A percentile compares a stretch with the other conserved stretches of the same genome.
Conservation (phyloP, 306 rosid genomes). For the Dryas drummondii region DNA sequence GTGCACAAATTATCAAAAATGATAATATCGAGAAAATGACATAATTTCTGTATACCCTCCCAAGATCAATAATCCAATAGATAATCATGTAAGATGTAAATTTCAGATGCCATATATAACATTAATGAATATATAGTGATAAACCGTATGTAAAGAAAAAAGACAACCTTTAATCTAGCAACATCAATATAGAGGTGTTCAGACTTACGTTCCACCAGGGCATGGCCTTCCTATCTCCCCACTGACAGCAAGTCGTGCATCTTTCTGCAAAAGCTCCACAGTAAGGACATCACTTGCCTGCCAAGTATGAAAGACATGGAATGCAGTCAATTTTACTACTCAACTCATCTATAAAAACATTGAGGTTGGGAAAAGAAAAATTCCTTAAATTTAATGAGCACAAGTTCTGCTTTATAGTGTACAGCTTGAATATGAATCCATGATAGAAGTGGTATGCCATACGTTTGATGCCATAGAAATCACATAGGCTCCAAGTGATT, state of each 20-base stretch:
- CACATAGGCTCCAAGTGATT: conserved; percentile 91
- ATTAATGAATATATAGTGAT: not conserved
- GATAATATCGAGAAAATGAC: not conserved
- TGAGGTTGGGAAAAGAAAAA: not conserved
- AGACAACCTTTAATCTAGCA: conserved; percentile 16
- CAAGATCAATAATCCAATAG: not conserved
- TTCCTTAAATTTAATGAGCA: not conserved
- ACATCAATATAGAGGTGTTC: conserved; percentile 2
- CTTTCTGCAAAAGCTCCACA: conserved; percentile 93
- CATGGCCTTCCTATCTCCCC: conserved; percentile 85
- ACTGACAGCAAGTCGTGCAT: conserved; percentile 77
- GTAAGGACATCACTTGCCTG: conserved; percentile 98
- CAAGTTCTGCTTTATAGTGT: not conserved
- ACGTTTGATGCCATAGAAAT: conserved; percentile 96
- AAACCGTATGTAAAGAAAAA: conserved; percentile 12
- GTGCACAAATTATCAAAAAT: not conserved
- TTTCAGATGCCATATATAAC: not conserved
- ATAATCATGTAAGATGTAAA: not conserved
- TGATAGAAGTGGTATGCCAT: conserved; percentile 17
- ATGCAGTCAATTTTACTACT: not conserved
- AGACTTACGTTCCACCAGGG: conserved; percentile 86
- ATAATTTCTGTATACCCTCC: not conserved
- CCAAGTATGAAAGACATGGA: conserved; percentile 25
- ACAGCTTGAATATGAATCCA: conserved; percentile 2
- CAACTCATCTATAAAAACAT: not conserved